These are phyloP conservation scores for Eutrema heterophyllum DNA, from an alignment of 345 rosid genomes.

Conservation along the genomic window DNA sequence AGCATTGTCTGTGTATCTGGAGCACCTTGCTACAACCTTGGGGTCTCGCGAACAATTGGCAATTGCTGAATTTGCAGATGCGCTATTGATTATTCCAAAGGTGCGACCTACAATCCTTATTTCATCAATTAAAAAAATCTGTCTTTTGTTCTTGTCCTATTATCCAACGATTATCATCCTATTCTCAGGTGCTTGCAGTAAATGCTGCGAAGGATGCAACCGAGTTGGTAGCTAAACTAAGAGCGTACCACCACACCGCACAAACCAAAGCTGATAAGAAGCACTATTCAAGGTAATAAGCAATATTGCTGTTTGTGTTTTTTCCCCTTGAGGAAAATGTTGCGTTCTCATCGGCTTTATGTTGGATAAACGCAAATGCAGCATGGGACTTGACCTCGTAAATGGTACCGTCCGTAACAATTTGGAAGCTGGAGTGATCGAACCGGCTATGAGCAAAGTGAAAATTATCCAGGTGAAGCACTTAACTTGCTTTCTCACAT, in stretches of 20 bases:
- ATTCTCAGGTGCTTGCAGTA: conserved; percentile 79
- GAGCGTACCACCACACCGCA: conserved; percentile 92
- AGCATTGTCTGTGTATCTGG: conserved; percentile 85
- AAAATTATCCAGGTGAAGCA: conserved; percentile 87
- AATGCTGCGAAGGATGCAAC: conserved; percentile 98
- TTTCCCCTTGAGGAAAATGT: neutral
- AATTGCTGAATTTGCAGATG: conserved; percentile 94
- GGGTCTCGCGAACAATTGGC: conserved; percentile 96
- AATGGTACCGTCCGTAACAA: conserved; percentile 86
- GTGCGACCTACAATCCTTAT: conserved; percentile 29
- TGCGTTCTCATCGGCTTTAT: neutral
- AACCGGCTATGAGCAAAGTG: conserved; percentile 99
- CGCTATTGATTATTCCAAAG: conserved; percentile 85
- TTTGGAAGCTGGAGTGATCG: conserved; percentile 96
- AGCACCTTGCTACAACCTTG: conserved; percentile 85
- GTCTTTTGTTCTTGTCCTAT: neutral
- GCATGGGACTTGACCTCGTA: conserved; percentile 91
- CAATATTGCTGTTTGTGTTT: neutral
- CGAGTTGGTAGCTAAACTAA: conserved; percentile 87
- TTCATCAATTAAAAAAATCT: neutral
- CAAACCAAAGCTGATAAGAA: conserved; percentile 95
- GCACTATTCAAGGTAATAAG: conserved; percentile 69
- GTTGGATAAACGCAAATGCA: conserved; percentile 31
- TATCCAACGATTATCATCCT: neutral
- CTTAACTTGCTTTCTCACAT: neutral